Conservation (phyloP, 805 yeast genomes). For the Suhomyces faveliae region DNA sequence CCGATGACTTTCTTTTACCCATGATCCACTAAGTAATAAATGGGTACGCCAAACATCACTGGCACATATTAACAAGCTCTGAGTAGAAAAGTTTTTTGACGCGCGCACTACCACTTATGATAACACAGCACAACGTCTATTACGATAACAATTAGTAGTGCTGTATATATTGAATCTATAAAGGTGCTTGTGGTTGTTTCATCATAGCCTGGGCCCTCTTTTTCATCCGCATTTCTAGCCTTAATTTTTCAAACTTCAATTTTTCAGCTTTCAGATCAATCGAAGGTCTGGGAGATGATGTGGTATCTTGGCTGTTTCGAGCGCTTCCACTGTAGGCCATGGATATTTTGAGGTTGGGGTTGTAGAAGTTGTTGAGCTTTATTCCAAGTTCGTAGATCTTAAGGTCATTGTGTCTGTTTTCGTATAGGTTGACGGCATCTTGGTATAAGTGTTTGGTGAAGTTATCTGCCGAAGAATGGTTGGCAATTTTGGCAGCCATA, state of each 20-base stretch:
- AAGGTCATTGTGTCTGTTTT: conserved; percentile 34
- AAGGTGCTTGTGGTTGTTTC: conserved; percentile 2
- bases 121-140: background rate
- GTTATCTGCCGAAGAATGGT: conserved; percentile 9
- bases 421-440: conserved; percentile 34
- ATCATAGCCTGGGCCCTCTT: conserved; percentile 32
- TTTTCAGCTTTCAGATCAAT: conserved; percentile 30
- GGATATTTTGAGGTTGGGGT: conserved; percentile 35
- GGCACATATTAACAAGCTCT: background rate
- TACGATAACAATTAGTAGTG: background rate
- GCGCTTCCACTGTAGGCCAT: conserved; percentile 18
- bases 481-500: conserved; percentile 17
- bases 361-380: conserved; percentile 38
- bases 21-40: conserved; percentile 15
- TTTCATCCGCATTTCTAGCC: conserved; percentile 48
- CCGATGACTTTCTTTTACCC: conserved; percentile 84
- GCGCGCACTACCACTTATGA: background rate
- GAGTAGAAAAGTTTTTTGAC: background rate
- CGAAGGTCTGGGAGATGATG: conserved; percentile 9
- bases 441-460: conserved; percentile 29
- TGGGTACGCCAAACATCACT: background rate
- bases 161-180: background rate
- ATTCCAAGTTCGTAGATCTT: conserved; percentile 41
- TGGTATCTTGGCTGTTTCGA: conserved; percentile 21
- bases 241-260: conserved; percentile 43